A percentile compares a stretch with the other conserved stretches of the same genome.
Evolutionary conservation across 225 moss, liverwort and hornwort species (phyloP).

Genomic region (Asterella californica): DNA sequence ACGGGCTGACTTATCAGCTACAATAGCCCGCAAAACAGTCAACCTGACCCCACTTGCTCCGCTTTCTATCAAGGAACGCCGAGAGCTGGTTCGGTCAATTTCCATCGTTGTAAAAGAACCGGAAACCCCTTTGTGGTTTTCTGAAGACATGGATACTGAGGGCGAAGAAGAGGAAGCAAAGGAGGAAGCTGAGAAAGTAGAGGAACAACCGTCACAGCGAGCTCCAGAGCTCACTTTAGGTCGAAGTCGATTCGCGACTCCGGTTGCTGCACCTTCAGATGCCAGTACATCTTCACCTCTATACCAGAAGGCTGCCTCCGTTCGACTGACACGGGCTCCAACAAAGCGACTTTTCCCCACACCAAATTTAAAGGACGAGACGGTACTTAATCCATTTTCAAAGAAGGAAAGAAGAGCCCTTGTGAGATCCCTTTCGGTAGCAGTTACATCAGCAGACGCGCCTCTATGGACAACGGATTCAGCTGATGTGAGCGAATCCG

Average conservation of each 20-base stretch:
- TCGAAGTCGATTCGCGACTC: slow-evolving; percentile 11
- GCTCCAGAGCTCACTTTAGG: slow-evolving; percentile 3
- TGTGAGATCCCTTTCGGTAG: slow-evolving; percentile 37
- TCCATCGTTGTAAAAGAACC: slow-evolving; percentile 36
- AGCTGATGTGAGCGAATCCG: slow-evolving; percentile 31
- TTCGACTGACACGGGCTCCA: background rate
- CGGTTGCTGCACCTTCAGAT: background rate
- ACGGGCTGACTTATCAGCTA: slow-evolving; percentile 25
- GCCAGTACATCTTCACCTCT: background rate
- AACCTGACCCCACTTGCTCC: slow-evolving; percentile 9
- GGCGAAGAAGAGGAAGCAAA: background rate
- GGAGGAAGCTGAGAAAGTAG: background rate
- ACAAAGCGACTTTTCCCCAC: slow-evolving; percentile 12
- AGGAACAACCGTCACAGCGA: background rate
- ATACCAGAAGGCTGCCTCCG: background rate
- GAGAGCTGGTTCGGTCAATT: slow-evolving; percentile 42
- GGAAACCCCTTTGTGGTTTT: slow-evolving; percentile 36
- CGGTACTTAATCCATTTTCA: slow-evolving; percentile 28
- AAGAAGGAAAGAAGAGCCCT: slow-evolving; percentile 41
- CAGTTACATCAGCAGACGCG: slow-evolving; percentile 23
- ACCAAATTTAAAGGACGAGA: slow-evolving; percentile 11
- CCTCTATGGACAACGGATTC: slow-evolving; percentile 37
- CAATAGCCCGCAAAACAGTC: slow-evolving; percentile 26
- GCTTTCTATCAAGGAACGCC: slow-evolving; percentile 37
- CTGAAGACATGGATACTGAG: background rate